Conservation (phyloP, 2,329 filamentous ascomycete genomes). For the Hypoxylon sp. region DNA sequence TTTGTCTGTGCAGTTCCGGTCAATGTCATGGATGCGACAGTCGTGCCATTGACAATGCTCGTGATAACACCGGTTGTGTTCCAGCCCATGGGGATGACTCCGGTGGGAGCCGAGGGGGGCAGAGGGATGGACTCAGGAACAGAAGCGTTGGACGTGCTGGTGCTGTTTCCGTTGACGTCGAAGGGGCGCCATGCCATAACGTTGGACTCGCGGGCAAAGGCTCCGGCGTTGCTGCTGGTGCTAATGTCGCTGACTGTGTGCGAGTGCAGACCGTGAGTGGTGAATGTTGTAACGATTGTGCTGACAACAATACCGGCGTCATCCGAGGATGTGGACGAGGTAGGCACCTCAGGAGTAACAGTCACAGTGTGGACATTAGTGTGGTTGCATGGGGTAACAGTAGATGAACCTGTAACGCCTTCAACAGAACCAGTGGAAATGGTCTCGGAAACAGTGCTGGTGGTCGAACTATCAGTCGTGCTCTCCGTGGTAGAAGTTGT, state of each 20-base stretch:
- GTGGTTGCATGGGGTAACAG: conserved; percentile 8
- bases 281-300: conserved; percentile 32
- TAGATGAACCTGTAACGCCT: conserved; percentile 13
- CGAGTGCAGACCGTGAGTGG: conserved; percentile 9
- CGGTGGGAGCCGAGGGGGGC: conserved; percentile 11
- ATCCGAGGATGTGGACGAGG: conserved; percentile 7
- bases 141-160: conserved; percentile 3
- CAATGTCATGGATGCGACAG: background rate
- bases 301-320: conserved; percentile 19
- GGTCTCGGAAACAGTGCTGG: conserved; percentile 8
- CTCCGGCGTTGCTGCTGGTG: background rate
- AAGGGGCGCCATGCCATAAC: background rate
- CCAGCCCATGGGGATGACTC: conserved; percentile 17
- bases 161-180: background rate
- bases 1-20: background rate
- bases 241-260: conserved; percentile 17
- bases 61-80: background rate
- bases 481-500: background rate
- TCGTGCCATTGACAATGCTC: background rate
- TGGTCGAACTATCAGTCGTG: background rate
- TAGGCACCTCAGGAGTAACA: background rate
- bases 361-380: conserved; percentile 15
- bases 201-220: background rate
- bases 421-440: conserved; percentile 22
- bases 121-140: conserved; percentile 17